These are phyloP conservation scores for Candolleomyces aberdarensis DNA, from an alignment of 768 basidiomycete genomes.

Conservation along the genomic window DNA sequence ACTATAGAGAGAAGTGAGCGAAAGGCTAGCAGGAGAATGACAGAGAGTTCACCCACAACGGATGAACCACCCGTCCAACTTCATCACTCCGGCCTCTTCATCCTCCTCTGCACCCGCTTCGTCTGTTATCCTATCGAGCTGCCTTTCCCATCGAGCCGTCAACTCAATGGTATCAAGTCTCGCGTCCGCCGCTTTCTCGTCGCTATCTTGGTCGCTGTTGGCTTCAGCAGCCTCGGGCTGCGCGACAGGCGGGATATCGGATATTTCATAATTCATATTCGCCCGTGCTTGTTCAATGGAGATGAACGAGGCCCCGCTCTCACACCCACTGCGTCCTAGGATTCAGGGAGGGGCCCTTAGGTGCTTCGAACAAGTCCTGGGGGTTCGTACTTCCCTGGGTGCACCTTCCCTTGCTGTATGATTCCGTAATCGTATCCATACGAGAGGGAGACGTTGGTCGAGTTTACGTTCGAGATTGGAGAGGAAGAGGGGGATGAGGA, in stretches of 20 bases:
- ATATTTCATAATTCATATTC: slow-evolving; percentile 43
- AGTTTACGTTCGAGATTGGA: too few relatives aligned
- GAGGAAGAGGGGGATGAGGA: too few relatives aligned
- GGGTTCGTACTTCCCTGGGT: slow-evolving; percentile 24
- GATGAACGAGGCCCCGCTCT: slow-evolving; percentile 74
- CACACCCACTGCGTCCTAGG: slow-evolving; percentile 39
- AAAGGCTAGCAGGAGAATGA: too few relatives aligned
- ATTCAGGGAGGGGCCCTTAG: slow-evolving; percentile 42
- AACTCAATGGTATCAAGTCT: slow-evolving; percentile 38
- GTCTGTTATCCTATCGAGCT: slow-evolving; percentile 49
- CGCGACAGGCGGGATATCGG: slow-evolving; percentile 3
- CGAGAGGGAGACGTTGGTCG: too few relatives aligned
- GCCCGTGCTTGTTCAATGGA: slow-evolving; percentile 61
- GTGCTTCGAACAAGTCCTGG: slow-evolving; percentile 48
- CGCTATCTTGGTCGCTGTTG: too few relatives aligned
- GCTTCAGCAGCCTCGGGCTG: too few relatives aligned
- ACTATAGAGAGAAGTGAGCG: too few relatives aligned
- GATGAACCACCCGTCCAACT: too few relatives aligned
- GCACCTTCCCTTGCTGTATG: slow-evolving; percentile 40
- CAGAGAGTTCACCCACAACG: too few relatives aligned
- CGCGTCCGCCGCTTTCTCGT: too few relatives aligned
- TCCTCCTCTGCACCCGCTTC: slow-evolving; percentile 36
- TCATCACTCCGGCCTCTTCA: slow-evolving; percentile 33
- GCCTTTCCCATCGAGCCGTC: slow-evolving; percentile 58
- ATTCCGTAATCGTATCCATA: slow-evolving; percentile 47